phyloP scores from a whole-genome alignment of 2,329 filamentous ascomycete species.

The Uncinocarpus reesii region DNA sequence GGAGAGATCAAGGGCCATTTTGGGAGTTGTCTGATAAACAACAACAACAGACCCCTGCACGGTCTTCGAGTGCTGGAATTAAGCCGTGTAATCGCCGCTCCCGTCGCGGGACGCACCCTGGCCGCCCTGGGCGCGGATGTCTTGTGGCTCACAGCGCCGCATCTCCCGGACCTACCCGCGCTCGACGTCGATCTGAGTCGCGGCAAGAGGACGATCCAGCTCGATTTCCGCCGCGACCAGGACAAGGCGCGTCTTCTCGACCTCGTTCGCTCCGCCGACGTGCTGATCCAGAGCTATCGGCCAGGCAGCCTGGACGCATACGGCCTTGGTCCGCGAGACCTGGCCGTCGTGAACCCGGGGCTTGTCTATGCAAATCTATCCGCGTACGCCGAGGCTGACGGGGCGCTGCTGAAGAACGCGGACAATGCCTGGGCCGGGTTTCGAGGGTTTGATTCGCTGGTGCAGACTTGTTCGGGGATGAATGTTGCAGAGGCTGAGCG shows the following conservation, averaged over 20 bases:
- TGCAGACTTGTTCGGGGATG: conserved; percentile 48
- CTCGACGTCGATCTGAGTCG: conserved; percentile 31
- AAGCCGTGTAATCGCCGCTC: conserved; percentile 33
- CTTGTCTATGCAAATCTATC: conserved; percentile 45
- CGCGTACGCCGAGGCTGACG: conserved; percentile 38
- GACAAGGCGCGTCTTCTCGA: conserved; percentile 22
- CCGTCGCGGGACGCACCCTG: conserved; percentile 30
- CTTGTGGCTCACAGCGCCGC: conserved; percentile 32
- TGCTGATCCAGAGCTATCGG: conserved; percentile 41
- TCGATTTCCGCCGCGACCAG: conserved; percentile 25
- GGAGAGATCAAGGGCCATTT: conserved; percentile 3
- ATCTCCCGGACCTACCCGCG: conserved; percentile 27
- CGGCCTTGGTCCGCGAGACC: conserved; percentile 33
- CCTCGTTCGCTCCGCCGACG: conserved; percentile 31
- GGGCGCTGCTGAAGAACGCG: conserved; percentile 3
- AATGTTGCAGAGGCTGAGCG: conserved; percentile 47
- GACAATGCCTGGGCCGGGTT: conserved; percentile 38
- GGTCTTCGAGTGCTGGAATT: conserved; percentile 35
- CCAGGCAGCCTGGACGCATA: conserved; percentile 39
- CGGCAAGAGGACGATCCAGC: conserved; percentile 30
- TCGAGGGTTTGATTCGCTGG: conserved; percentile 47
- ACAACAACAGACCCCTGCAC: conserved; percentile 23
- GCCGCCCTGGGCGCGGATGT: conserved; percentile 35
- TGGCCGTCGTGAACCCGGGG: conserved; percentile 34
- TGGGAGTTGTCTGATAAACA: conserved; percentile 9